Conservation (phyloP, 225 moss, liverwort and hornwort species). For the Sphagnum contortum region DNA sequence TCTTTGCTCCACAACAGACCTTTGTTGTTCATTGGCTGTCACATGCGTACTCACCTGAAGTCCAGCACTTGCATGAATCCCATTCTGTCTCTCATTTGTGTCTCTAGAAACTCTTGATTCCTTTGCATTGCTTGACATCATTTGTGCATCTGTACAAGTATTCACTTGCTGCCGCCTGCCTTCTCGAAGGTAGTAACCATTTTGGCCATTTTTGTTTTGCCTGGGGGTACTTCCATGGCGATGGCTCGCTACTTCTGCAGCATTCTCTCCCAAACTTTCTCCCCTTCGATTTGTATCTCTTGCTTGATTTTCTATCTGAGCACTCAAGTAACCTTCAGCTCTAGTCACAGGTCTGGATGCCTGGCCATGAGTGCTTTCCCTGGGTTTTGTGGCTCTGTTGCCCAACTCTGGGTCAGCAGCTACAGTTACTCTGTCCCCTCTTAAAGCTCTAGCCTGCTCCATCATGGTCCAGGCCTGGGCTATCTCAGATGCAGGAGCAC, state of each 20-base stretch:
- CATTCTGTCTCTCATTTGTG: constrained; percentile 12
- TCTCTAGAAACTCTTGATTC: constrained; percentile 28
- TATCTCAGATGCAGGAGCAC: constrained; percentile 17
- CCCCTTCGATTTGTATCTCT: constrained; percentile 10
- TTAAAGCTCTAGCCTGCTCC: constrained; percentile 58
- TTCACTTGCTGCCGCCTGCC: constrained; percentile 19
- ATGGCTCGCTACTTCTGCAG: constrained; percentile 8
- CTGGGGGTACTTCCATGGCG: constrained; percentile 24
- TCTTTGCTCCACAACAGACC: background rate
- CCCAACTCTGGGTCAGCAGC: constrained; percentile 21
- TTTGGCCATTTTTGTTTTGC: constrained; percentile 27
- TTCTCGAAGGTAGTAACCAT: constrained; percentile 25
- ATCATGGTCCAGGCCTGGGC: constrained; percentile 80
- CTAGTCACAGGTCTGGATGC: constrained; percentile 6
- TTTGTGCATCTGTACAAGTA: constrained; percentile 20
- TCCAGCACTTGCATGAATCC: constrained; percentile 2
- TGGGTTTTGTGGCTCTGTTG: constrained; percentile 21
- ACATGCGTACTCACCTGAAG: no score
- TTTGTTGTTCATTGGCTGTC: no score
- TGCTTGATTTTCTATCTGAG: constrained; percentile 9
- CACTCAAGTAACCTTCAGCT: constrained; percentile 17
- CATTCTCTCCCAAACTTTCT: constrained; percentile 17
- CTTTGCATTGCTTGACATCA: constrained; percentile 8
- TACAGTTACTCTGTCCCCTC: constrained; percentile 18
- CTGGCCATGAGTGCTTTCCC: constrained; percentile 29